These are phyloP conservation scores for Alternaria tenuissima DNA, from an alignment of 2,329 filamentous ascomycete species.

Conservation along the genomic window DNA sequence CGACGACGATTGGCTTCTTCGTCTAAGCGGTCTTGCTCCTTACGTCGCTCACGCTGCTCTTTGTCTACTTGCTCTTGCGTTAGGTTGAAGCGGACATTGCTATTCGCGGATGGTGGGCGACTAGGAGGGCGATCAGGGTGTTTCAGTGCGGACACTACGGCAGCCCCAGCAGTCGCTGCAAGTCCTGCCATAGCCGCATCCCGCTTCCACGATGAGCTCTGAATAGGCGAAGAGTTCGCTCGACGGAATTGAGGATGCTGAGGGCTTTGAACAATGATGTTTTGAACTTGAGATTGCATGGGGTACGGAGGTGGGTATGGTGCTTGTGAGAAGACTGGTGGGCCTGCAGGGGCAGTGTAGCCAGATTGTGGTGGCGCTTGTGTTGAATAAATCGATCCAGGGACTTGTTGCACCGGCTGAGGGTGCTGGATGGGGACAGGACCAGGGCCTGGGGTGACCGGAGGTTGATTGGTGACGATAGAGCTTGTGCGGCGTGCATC, in stretches of 20 bases:
- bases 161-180: slow-evolving; percentile 55
- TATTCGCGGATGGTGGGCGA: slow-evolving; percentile 42
- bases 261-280: slow-evolving; percentile 33
- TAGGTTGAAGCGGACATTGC: slow-evolving; percentile 65
- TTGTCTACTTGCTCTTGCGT: slow-evolving; percentile 64
- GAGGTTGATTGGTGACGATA: slow-evolving; percentile 52
- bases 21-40: slow-evolving; percentile 42
- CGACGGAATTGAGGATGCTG: slow-evolving; percentile 46
- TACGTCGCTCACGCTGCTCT: slow-evolving; percentile 52
- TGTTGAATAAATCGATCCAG: slow-evolving; percentile 69
- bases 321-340: slow-evolving; percentile 51
- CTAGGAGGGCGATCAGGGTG: slow-evolving; percentile 19
- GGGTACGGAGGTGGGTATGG: slow-evolving; percentile 31
- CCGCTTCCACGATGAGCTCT: slow-evolving; percentile 49
- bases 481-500: slow-evolving; percentile 64
- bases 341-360: slow-evolving; percentile 53
- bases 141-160: slow-evolving; percentile 47
- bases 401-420: slow-evolving; percentile 77
- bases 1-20: slow-evolving; percentile 34
- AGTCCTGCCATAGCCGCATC: slow-evolving; percentile 56
- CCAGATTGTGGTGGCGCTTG: slow-evolving; percentile 51
- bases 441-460: slow-evolving; percentile 47
- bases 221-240: slow-evolving; percentile 58
- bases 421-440: slow-evolving; percentile 83
- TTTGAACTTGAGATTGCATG: slow-evolving; percentile 29